These are phyloP conservation scores for Exutisphaerella laricina DNA, from an alignment of 2,329 filamentous ascomycete species.

Conservation along the genomic window DNA sequence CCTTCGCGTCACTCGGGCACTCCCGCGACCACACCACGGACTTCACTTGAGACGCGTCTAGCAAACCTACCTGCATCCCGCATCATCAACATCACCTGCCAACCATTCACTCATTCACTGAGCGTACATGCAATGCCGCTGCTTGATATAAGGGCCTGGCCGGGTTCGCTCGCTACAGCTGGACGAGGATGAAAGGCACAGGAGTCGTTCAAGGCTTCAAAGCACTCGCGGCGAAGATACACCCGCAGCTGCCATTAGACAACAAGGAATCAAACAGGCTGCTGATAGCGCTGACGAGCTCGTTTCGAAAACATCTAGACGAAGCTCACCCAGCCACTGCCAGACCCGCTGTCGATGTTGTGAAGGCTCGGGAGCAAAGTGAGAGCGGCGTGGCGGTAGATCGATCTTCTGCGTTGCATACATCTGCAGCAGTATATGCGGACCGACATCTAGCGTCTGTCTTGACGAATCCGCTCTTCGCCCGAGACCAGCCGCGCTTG, in stretches of 20 bases:
- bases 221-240: constrained; percentile 50
- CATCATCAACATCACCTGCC: too few relatives aligned
- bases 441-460: constrained; percentile 47
- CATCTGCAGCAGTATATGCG: constrained; percentile 37
- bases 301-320: constrained; percentile 59
- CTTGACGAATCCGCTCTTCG: constrained; percentile 47
- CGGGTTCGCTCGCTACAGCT: constrained; percentile 20
- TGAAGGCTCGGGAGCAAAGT: constrained; percentile 5
- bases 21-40: too few relatives aligned
- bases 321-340: constrained; percentile 45
- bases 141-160: not conserved
- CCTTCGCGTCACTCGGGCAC: too few relatives aligned
- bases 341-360: constrained; percentile 24
- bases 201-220: constrained; percentile 43
- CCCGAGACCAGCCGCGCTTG: constrained; percentile 6
- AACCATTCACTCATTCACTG: too few relatives aligned
- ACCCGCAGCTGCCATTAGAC: constrained; percentile 49
- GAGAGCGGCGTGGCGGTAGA: constrained; percentile 6
- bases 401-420: constrained; percentile 20
- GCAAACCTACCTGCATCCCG: too few relatives aligned
- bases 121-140: constrained; percentile 1
- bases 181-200: constrained; percentile 47
- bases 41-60: too few relatives aligned
- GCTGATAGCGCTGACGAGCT: constrained; percentile 55
- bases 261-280: constrained; percentile 55